Conservation (phyloP, 345 rosid genomes). For the Euphorbia peplus region DNA sequence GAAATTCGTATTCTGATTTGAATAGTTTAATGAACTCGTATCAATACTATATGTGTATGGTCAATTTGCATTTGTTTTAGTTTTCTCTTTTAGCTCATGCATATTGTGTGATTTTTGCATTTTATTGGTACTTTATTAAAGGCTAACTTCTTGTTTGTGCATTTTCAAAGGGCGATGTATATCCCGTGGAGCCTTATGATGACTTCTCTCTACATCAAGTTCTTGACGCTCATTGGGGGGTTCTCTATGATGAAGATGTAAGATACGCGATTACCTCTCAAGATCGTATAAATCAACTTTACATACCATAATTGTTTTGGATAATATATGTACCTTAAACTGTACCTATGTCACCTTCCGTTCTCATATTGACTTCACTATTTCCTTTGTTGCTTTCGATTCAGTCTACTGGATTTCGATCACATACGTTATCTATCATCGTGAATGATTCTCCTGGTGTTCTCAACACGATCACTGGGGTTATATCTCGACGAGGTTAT, state of each 20-base stretch:
- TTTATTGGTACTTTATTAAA: not conserved
- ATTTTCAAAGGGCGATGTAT: constrained; percentile 72
- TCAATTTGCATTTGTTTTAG: not conserved
- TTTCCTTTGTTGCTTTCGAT: constrained; percentile 8
- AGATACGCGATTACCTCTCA: constrained; percentile 21
- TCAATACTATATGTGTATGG: not conserved
- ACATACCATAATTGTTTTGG: not conserved
- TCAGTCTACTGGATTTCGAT: constrained; percentile 70
- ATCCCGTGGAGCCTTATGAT: constrained; percentile 77
- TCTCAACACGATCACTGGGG: constrained; percentile 75
- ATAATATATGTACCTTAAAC: not conserved
- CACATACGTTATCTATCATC: constrained; percentile 79
- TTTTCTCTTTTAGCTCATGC: constrained; percentile 9
- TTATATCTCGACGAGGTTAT: constrained; percentile 80
- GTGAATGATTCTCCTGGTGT: constrained; percentile 84
- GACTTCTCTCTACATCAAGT: constrained; percentile 43
- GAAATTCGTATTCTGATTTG: not conserved
- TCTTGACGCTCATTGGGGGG: constrained; percentile 96
- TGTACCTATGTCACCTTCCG: not conserved
- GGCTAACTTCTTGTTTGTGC: constrained; percentile 9
- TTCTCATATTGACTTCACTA: not conserved
- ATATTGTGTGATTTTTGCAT: not conserved
- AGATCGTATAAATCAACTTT: not conserved
- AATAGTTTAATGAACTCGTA: not conserved
- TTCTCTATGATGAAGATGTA: constrained; percentile 81